phyloP scores from a whole-genome alignment of 2,329 filamentous ascomycete genomes.

The Aspergillus sp. region DNA sequence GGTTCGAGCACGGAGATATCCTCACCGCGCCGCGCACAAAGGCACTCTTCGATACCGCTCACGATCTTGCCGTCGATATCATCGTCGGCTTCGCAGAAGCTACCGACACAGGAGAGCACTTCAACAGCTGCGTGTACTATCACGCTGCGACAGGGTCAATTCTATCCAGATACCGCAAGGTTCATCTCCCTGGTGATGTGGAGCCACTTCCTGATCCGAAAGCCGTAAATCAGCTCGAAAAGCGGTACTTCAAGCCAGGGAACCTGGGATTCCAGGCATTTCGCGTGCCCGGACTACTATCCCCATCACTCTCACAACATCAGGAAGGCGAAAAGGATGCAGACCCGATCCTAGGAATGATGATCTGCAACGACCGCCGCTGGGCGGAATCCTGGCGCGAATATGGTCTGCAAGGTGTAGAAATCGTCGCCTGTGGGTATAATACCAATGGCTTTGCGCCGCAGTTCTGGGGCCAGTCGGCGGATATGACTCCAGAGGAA shows the following conservation, averaged over 20 bases:
- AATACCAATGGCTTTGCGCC: conserved; percentile 55
- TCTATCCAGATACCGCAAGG: conserved; percentile 57
- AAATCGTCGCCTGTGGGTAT: conserved; percentile 54
- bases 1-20: conserved; percentile 54
- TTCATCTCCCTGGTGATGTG: conserved; percentile 57
- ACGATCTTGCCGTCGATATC: conserved; percentile 53
- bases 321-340: conserved; percentile 31
- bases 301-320: neutral
- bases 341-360: conserved; percentile 57
- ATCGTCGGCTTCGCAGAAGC: conserved; percentile 57
- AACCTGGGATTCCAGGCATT: conserved; percentile 58
- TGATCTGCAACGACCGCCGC: conserved; percentile 59
- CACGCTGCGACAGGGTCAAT: conserved; percentile 47
- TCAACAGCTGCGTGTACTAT: conserved; percentile 57
- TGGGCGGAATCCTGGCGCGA: conserved; percentile 58
- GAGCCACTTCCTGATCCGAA: conserved; percentile 53
- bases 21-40: conserved; percentile 47
- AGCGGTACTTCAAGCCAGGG: conserved; percentile 57
- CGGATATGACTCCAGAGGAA: conserved; percentile 47
- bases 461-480: conserved; percentile 46
- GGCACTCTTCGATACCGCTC: conserved; percentile 53
- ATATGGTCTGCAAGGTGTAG: conserved; percentile 55
- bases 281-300: conserved; percentile 51
- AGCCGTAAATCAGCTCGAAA: conserved; percentile 58
- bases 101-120: conserved; percentile 47